Evolutionary conservation across 2,329 filamentous ascomycete species (phyloP), one percentile per base, ranked within the genome.

Genomic region (Fusarium buharicum): DNA sequence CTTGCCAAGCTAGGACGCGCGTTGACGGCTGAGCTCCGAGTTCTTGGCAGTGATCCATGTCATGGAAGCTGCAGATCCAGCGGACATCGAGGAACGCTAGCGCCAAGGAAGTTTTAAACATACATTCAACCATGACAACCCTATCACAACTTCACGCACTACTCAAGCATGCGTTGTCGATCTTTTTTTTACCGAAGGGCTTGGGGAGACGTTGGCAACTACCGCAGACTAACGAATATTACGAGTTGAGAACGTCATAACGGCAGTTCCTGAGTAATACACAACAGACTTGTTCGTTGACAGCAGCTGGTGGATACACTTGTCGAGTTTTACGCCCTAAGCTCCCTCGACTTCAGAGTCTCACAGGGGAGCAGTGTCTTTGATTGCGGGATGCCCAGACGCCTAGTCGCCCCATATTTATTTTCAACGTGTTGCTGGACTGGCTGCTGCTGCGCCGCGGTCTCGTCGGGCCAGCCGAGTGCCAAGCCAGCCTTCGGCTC

Each of bases 401-500:
- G 50, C 45, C 49, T 46, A 64, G 56, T 55, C 45, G 66, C 58
- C 69, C 69, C 66, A 69, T 66, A 68, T 24, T 24, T 24, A 14
- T 65, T 71, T 55, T 56, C 54, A 62, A 66, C 51, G 59, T 55
- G 64, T 64, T 69, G 56, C 67, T 68, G 67, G 63, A 50, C 68
- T 64, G 50, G 58, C 53, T 49, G 46, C 31, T 60, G 60, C 68
- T 71, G 64, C 69, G 69, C 69, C 69, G 68, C 67, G 73, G 63
- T 33, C 62, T 69, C 30, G n/a, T 71, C 63, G 67, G 68, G 58
- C 61, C 59, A 69, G 52, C 69, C 67, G 68, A 71, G 54, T 68
- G 69, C 69, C 69, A 71, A 71, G 69, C 59, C 65, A 70, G 67
- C 63, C 67, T 70, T 71, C 69, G 69, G 69, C 69, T 71, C 57